Evolutionary conservation across 106 monocot species (phyloP), one percentile per base, ranked within the genome.

Genomic region (Dioscorea zingiberensis): DNA sequence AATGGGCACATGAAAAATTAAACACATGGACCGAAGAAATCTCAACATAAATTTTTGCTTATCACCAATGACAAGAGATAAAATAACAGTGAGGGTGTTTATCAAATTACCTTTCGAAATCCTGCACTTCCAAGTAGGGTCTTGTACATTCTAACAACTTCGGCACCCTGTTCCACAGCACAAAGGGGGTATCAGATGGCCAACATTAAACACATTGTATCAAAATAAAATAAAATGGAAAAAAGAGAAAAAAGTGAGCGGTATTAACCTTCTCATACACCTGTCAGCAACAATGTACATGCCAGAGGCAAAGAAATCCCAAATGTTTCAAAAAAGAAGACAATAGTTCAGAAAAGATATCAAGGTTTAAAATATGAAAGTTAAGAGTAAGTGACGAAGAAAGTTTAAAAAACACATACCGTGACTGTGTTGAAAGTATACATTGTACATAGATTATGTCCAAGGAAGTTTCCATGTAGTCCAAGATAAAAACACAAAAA

Each of bases 101-200:
- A 9, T 30, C 18, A 32, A 19, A 70, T 47, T 87, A 98, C 97
- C 68, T 93, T 98, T 58, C 97, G 78, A 71, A 98, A 98, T 26
- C 97, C 92, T 51, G 75, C 68, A 53, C 71, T 83, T 66, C 93
- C 97, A 73, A 98, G 93, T 71, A 98, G 74, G 16, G 97, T 98
- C 86, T 98, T 98, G 80, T 98, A 98, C 97, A 98, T 98, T 78
- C 97, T 89, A 30, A 98, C 97, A 71, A 98, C 93, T 78, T 98
- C 97, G 78, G 97, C 97, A 51, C 97, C 97, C 97, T 98, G 59
- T 51, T 55, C 68, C 27, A 25, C 38, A 60, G 15, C 21, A 72
- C 3, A 44, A 38, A 38, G 4, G 6, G 10, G 38, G 23, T 53
- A 55, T 21, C 23, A 45, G 17, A n/a, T 6, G 38, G 10, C 38